Percentiles rank a stretch among this genome's conserved stretches.
Evolutionary conservation across 768 basidiomycete genomes (phyloP).

Genomic region (Chalciporus pseudorubinellus): DNA sequence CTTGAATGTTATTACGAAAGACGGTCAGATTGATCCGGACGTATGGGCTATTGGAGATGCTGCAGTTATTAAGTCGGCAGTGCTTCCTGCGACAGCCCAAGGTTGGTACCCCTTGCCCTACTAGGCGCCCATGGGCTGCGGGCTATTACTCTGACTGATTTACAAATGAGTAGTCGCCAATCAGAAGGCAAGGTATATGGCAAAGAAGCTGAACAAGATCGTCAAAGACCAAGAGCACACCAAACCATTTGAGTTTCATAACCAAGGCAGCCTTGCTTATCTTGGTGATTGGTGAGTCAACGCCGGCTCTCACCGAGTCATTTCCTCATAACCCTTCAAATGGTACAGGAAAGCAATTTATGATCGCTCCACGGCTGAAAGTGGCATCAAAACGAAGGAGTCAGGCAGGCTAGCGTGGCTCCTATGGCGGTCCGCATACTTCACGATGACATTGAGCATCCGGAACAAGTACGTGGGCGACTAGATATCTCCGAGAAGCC

Average conservation of each 20-base stretch:
- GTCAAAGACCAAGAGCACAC: slow-evolving; percentile 46
- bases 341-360: slow-evolving; percentile 69
- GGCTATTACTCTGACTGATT: slow-evolving; percentile 15
- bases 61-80: slow-evolving; percentile 51
- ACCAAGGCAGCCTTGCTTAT: slow-evolving; percentile 76
- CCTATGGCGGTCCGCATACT: slow-evolving; percentile 79
- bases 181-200: slow-evolving; percentile 70
- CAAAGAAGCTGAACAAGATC: slow-evolving; percentile 63
- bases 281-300: slow-evolving; percentile 65
- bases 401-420: slow-evolving; percentile 72
- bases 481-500: slow-evolving; percentile 5
- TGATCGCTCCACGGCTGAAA: slow-evolving; percentile 54
- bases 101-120: slow-evolving; percentile 36
- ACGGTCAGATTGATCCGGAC: slow-evolving; percentile 56
- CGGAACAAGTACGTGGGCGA: slow-evolving; percentile 58
- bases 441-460: slow-evolving; percentile 69
- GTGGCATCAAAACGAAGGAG: slow-evolving; percentile 54
- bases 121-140: slow-evolving; percentile 17
- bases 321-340: slow-evolving; percentile 7
- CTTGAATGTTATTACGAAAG: slow-evolving; percentile 57
- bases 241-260: slow-evolving; percentile 66
- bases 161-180: slow-evolving; percentile 53
- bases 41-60: slow-evolving; percentile 86
- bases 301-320: not conserved
- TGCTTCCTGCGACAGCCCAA: slow-evolving; percentile 85